Base-by-base conservation (phyloP, 768 basidiomycete species). In the Kwoniella dendrophila region DNA sequence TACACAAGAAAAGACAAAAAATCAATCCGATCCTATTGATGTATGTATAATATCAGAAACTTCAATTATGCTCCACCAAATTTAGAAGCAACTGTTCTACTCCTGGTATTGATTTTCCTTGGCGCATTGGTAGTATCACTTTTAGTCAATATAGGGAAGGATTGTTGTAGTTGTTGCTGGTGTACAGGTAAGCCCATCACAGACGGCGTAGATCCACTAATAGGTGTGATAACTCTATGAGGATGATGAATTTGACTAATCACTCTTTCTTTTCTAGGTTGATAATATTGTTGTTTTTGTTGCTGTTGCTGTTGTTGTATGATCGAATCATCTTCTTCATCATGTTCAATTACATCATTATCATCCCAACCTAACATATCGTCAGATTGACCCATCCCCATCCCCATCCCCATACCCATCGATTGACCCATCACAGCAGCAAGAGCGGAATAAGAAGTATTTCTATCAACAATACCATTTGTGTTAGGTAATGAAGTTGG, bases 281-380 rank as follows among this genome's bases (percentile, higher is more conserved):
- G n/a, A n/a, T n/a, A n/a, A n/a, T n/a, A n/a, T n/a, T n/a, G n/a
- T n/a, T n/a, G n/a, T n/a, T n/a, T n/a, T n/a, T n/a, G n/a, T n/a
- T 27, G 10, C 7, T 7, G 49, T 1, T 55, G 53, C 29, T 20
- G 32, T 56, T 22, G 55, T 20, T 8, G 33, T 40, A 32, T 29
- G n/a, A n/a, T n/a, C n/a, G n/a, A n/a, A 11, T 47, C 55, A 1
- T 40, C 32, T n/a, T 50, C 57, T 32, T 59, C 29, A 16, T 50
- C 33, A 20, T 36, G 59, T 20, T 53, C 49, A 27, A 60, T 48
- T 3, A 60, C 59, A 29, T 60, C 59, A n/a, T 27, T 40, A 52
- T 60, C 59, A 26, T 52, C 59, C 59, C 59, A 60, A 14, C 38
- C 59, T 6, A 60, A 38, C 29, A 60, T 51, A 34, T 60, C 59